Conservation (phyloP, 2,329 filamentous ascomycete genomes). For the Mycosphaerella arachidis region DNA sequence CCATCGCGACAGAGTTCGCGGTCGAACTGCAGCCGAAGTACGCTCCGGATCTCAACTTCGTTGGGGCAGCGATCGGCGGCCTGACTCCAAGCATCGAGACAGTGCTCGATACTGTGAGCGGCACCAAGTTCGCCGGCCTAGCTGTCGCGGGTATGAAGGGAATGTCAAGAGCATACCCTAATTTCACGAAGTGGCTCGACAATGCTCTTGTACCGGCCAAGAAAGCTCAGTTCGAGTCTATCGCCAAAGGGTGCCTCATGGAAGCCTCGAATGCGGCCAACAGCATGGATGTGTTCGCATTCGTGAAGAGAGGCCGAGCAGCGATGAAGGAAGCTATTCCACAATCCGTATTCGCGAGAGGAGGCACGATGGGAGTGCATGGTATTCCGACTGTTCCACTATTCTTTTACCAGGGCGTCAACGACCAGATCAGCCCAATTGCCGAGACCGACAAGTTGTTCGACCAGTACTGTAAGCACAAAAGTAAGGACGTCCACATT, state of each 20-base stretch:
- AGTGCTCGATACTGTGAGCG: slow-evolving; percentile 35
- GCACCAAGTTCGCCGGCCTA: slow-evolving; percentile 22
- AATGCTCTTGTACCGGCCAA: slow-evolving; percentile 22
- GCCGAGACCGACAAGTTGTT: slow-evolving; percentile 42
- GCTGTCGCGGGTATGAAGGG: slow-evolving; percentile 30
- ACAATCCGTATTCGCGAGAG: slow-evolving; percentile 20
- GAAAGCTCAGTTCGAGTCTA: slow-evolving; percentile 30
- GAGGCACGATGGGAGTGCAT: slow-evolving; percentile 33
- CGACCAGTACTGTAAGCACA: slow-evolving; percentile 34
- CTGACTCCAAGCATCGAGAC: slow-evolving; percentile 38
- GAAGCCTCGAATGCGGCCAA: slow-evolving; percentile 25
- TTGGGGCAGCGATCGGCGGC: slow-evolving; percentile 47
- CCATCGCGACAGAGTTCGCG: slow-evolving; percentile 48
- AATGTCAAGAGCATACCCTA: slow-evolving; percentile 30
- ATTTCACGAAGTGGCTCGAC: slow-evolving; percentile 21
- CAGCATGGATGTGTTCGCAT: slow-evolving; percentile 35
- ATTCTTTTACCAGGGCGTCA: slow-evolving; percentile 46
- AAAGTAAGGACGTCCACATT: slow-evolving; percentile 34
- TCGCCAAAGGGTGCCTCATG: slow-evolving; percentile 4
- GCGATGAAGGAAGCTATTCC: slow-evolving; percentile 19
- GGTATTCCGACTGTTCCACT: slow-evolving; percentile 43
- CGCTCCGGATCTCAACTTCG: slow-evolving; percentile 48
- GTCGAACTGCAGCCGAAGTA: slow-evolving; percentile 49
- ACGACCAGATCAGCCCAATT: slow-evolving; percentile 42
- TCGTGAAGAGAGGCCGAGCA: slow-evolving; percentile 36